Evolutionary conservation across 2,329 filamentous ascomycete genomes (phyloP), one percentile per base, ranked within the genome.

Genomic region (Thelonectria blattea): DNA sequence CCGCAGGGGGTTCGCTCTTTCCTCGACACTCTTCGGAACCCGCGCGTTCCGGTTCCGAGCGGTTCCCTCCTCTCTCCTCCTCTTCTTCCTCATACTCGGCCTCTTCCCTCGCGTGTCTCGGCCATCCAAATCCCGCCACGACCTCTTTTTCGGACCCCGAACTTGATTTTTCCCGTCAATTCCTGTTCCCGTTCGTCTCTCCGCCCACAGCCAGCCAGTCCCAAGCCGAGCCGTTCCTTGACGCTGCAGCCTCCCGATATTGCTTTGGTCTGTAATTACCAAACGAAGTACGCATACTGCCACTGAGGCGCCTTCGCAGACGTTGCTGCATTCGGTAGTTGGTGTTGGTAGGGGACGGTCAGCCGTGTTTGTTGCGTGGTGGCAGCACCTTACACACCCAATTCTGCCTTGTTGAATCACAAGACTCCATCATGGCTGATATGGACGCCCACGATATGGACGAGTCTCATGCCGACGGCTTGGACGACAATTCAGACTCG

Each of bases 401-500:
- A 32, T 2, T 2, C 27, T 30, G 5, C 8, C 27, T 30, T 10
- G 27, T 30, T 30, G 27, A 30, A 30, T 30, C 10, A 11, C 30
- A 7, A 10, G 10, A 37, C 37, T n/a, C 30, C 46, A 62, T 64
- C 59, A 58, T 66, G 53, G 65, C 68, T 41, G 64, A 67, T 30
- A 42, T 56, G 17, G 65, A 62, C 45, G 27, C 63, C 37, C 45
- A 61, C 24, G 60, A 62, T 27, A 42, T 55, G 22, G 61, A 68
- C 43, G 58, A 68, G 42, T 51, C 58, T 8, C 52, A 39, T 3
- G 52, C 18, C 17, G 67, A 69, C 56, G 67, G 59, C 11, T 59
- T 42, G 15, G 67, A 69, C 24, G 68, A 69, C n/a, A 63, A 56
- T 34, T 69, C 68, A 0, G 68, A 69, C 39, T 68, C 47, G 42